Evolutionary conservation across 1,284 basidiomycete species (phyloP).

Genomic region (Lignosus rhinocerotis): DNA sequence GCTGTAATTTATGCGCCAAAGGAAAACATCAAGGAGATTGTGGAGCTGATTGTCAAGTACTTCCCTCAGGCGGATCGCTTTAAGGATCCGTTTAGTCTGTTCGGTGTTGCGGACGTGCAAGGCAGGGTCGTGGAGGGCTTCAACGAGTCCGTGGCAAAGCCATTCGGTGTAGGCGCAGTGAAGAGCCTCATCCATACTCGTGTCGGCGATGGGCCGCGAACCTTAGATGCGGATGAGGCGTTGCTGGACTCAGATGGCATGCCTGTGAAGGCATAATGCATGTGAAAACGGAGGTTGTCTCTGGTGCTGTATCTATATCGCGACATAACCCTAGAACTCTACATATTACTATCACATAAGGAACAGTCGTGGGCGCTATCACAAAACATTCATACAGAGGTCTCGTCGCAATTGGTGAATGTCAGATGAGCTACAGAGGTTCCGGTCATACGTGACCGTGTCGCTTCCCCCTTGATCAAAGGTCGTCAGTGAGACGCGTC

Average conservation of each 20-base stretch:
- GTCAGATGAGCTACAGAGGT: too few species aligned
- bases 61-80: conserved; percentile 82
- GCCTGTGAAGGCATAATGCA: conserved; percentile 41
- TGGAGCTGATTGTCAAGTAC: conserved; percentile 74
- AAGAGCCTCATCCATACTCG: conserved; percentile 88
- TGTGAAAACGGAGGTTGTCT: not conserved
- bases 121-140: conserved; percentile 69
- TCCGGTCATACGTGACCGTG: too few species aligned
- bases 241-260: conserved; percentile 59
- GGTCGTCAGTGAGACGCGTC: too few species aligned
- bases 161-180: conserved; percentile 75
- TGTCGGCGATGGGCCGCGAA: conserved; percentile 89
- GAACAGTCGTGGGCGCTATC: too few species aligned
- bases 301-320: too few species aligned
- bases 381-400: too few species aligned
- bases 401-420: too few species aligned
- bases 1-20: conserved; percentile 94
- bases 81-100: conserved; percentile 73
- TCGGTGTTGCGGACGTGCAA: conserved; percentile 44
- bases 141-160: conserved; percentile 75
- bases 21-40: conserved; percentile 76
- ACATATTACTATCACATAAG: too few species aligned
- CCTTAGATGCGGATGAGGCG: conserved; percentile 53
- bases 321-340: too few species aligned
- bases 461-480: too few species aligned